phyloP scores from a whole-genome alignment of 2,329 filamentous ascomycete genomes.

The Aspergillus persii region DNA sequence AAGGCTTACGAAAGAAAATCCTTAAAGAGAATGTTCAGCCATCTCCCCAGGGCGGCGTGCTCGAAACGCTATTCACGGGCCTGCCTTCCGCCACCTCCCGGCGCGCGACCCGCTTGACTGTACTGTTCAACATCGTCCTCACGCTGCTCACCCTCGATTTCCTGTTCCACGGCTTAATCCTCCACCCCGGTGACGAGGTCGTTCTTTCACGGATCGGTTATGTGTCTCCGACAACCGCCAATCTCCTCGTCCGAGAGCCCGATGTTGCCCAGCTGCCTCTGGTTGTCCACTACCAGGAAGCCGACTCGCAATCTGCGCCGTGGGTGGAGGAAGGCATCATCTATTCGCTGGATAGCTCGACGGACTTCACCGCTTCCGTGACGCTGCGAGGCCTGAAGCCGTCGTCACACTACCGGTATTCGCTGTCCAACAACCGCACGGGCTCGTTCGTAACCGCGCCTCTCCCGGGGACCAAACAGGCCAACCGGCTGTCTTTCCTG shows the following conservation, averaged over 20 bases:
- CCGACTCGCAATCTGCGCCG: conserved; percentile 25
- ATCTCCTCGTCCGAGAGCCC: conserved; percentile 80
- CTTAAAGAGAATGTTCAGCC: neutral
- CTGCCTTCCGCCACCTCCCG: conserved; percentile 70
- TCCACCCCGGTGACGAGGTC: conserved; percentile 70
- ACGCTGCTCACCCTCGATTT: conserved; percentile 72
- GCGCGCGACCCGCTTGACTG: conserved; percentile 64
- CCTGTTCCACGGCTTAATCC: conserved; percentile 68
- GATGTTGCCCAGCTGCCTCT: conserved; percentile 71
- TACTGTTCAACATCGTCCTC: conserved; percentile 69
- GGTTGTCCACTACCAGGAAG: conserved; percentile 58
- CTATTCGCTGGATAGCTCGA: conserved; percentile 66
- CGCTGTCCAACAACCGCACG: conserved; percentile 79
- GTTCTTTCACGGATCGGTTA: conserved; percentile 87
- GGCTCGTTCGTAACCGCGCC: conserved; percentile 81
- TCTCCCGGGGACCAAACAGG: conserved; percentile 59
- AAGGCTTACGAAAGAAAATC: neutral
- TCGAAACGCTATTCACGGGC: conserved; percentile 71
- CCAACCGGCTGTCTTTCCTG: conserved; percentile 80
- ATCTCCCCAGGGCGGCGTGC: conserved; percentile 28
- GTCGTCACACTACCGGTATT: conserved; percentile 77
- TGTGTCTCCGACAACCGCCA: conserved; percentile 76
- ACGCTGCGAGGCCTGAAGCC: conserved; percentile 65
- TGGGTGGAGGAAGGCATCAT: conserved; percentile 69
- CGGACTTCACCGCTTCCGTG: conserved; percentile 77